Evolutionary conservation across 2,329 filamentous ascomycete genomes (phyloP), one percentile per base, ranked within the genome.

Genomic region (Trichophaea hybrida): DNA sequence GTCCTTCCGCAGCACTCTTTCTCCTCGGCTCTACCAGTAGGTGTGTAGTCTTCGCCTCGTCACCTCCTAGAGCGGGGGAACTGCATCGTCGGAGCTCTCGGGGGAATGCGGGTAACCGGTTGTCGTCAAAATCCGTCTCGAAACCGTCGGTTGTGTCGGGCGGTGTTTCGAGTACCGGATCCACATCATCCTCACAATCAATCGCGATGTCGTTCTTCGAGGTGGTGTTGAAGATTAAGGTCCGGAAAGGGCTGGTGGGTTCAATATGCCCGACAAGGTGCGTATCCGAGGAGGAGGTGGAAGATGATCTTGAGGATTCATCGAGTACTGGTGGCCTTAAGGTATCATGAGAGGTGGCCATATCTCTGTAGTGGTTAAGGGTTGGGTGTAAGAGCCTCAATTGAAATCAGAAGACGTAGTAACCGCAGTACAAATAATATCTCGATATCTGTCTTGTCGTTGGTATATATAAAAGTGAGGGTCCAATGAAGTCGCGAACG

Each of bases 1-100:
- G 49, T 2, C 57, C 57, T 10, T 59, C 57, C 33, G 49, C 35
- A 12, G 40, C 32, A 33, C 50, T 54, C 37, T 54, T 51, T 24
- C 57, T 37, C 33, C 15, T 37, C 15, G 35, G 35, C 5, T 24
- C 49, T 32, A 15, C 44, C 12, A 40, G 32, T 17, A 43, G 48
- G 8, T 35, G 48, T 12, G n/a, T 32, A 50, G n/a, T 6, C 31
- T 50, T 43, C 8, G 15, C 50, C 15, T 13, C 34, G 50, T 3
- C 13, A 13, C 31, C 37, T 4, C 10, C 35, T 7, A 44, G 12
- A n/a, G 17, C 37, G n/a, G 37, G 24, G 15, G 38, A 32, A 32
- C 37, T 46, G 35, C 10, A 12, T 10, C 37, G 37, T 4, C 31
- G 7, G 31, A 13, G 34, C n/a, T 31, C 24, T 17, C 34, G 51